A percentile compares a stretch with the other conserved stretches of the same genome.
phyloP scores from a whole-genome alignment of 73 alveolate genomes.

The Tetrahymena borealis region DNA sequence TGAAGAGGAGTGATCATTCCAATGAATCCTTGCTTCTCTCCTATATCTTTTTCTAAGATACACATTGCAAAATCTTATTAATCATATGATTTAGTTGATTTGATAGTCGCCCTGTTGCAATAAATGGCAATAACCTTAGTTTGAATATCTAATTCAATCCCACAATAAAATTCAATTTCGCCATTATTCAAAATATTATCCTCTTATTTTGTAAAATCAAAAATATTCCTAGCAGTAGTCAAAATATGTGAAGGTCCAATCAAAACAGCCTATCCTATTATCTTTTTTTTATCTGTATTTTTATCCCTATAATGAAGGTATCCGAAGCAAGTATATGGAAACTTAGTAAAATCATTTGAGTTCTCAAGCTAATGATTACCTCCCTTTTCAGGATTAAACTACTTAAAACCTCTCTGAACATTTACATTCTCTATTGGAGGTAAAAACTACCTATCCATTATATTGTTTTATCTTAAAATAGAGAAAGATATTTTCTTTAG shows the following conservation, averaged over 20 bases:
- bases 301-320: neutral
- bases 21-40: neutral
- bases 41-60: neutral
- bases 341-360: neutral
- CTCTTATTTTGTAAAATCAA: neutral
- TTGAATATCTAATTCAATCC: neutral
- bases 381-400: neutral
- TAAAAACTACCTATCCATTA: neutral
- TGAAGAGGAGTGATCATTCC: neutral
- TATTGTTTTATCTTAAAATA: too few relatives aligned
- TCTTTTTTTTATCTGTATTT: neutral
- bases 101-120: neutral
- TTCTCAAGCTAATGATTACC: neutral
- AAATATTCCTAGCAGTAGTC: neutral
- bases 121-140: neutral
- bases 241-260: neutral
- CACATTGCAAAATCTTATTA: neutral
- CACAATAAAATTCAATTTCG: neutral
- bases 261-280: neutral
- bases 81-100: neutral
- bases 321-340: neutral
- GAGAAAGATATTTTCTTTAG: too few relatives aligned
- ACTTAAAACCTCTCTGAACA: neutral
- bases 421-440: neutral
- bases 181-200: neutral